phyloP scores from a whole-genome alignment of 345 rosid species.

The Eucalyptus tenuipes region DNA sequence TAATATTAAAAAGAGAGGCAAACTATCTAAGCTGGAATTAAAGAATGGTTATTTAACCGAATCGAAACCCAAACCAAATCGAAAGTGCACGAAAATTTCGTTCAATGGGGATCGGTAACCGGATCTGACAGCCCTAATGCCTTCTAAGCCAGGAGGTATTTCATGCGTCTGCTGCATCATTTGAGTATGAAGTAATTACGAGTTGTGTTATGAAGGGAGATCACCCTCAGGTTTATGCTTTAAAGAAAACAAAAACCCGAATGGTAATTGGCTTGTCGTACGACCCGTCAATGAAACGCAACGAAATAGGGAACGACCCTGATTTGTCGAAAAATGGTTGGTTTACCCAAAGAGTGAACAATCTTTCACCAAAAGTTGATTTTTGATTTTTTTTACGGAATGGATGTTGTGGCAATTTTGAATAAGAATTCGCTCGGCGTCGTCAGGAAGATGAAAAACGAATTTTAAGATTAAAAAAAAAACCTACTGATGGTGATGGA shows the following conservation, averaged over 20 bases:
- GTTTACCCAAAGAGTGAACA: neutral
- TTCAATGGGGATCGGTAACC: rapidly evolving
- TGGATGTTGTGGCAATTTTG: neutral
- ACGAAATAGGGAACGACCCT: neutral
- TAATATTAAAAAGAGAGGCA: too few species aligned
- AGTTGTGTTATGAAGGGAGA: neutral
- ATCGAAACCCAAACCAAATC: neutral
- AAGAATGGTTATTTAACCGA: neutral
- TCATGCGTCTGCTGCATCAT: neutral
- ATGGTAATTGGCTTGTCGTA: neutral
- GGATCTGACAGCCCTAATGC: neutral
- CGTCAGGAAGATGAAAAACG: neutral
- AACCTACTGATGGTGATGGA: neutral
- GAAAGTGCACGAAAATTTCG: too few species aligned
- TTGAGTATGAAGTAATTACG: neutral
- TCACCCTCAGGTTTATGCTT: neutral
- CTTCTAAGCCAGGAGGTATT: neutral
- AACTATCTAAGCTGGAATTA: neutral
- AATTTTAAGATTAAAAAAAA: neutral
- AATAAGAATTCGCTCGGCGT: neutral
- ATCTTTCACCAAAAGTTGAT: neutral
- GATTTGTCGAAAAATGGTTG: neutral
- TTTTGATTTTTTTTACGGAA: neutral
- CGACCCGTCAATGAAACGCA: neutral
- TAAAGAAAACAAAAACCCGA: neutral